phyloP scores from a whole-genome alignment of 1,284 basidiomycete genomes.

The Trametes pubescens region DNA sequence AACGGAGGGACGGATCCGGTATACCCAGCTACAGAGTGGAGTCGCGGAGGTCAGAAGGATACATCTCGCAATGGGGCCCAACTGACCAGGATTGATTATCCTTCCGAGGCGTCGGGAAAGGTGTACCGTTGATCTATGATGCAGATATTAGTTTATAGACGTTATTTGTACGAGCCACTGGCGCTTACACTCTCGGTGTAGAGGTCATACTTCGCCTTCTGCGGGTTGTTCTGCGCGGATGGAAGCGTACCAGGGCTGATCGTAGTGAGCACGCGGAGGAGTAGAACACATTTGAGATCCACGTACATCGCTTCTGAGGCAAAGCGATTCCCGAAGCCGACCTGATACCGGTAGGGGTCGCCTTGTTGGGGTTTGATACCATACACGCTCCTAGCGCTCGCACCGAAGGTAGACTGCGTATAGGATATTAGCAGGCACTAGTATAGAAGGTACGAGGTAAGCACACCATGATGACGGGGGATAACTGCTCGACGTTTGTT shows the following conservation, averaged over 20 bases:
- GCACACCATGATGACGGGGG: constrained; percentile 8
- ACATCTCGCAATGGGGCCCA: background rate
- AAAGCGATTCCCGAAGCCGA: constrained; percentile 61
- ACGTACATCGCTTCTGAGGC: constrained; percentile 61
- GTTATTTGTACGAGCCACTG: background rate
- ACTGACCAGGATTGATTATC: constrained; percentile 54
- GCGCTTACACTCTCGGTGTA: constrained; percentile 63
- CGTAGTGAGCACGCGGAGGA: background rate
- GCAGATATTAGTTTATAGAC: background rate
- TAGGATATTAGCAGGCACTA: background rate
- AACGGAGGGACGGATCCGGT: constrained; percentile 74
- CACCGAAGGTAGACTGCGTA: constrained; percentile 25
- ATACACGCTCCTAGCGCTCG: constrained; percentile 42
- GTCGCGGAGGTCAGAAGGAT: background rate
- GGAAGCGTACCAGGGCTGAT: constrained; percentile 61
- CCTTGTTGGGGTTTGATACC: constrained; percentile 49
- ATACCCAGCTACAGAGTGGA: constrained; percentile 55
- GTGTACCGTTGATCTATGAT: constrained; percentile 62
- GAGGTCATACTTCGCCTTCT: constrained; percentile 66
- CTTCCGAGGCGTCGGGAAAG: constrained; percentile 64
- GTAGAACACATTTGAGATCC: background rate
- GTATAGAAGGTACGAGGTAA: background rate
- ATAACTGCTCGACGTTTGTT: background rate
- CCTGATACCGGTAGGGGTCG: constrained; percentile 67
- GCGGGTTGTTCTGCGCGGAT: constrained; percentile 65